These are phyloP conservation scores for Dentipellis fragilis DNA, from an alignment of 768 basidiomycete genomes.

Conservation along the genomic window DNA sequence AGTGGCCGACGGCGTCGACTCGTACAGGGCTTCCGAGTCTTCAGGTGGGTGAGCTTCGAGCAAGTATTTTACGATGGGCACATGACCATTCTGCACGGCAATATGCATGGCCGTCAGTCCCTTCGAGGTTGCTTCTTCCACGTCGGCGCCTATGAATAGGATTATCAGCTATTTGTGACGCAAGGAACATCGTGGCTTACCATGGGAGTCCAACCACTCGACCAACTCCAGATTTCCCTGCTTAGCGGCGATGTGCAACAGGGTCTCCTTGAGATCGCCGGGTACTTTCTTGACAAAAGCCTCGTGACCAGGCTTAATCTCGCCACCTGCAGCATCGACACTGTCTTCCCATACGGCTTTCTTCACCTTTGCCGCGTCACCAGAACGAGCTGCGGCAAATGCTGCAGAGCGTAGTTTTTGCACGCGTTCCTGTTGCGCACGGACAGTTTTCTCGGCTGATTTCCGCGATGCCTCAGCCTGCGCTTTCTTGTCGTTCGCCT, in stretches of 20 bases:
- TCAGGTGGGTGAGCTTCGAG: constrained; percentile 49
- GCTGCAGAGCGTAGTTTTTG: constrained; percentile 51
- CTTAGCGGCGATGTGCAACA: constrained; percentile 56
- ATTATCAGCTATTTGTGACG: constrained; percentile 7
- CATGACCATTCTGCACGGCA: constrained; percentile 43
- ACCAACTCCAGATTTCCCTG: constrained; percentile 49
- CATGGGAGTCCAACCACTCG: constrained; percentile 63
- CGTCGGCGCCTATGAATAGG: constrained; percentile 48
- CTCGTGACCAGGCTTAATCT: constrained; percentile 47
- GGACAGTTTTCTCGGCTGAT: constrained; percentile 39
- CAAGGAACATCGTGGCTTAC: constrained; percentile 29
- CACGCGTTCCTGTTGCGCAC: constrained; percentile 33
- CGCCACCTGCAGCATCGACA: constrained; percentile 66
- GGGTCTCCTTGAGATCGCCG: constrained; percentile 52
- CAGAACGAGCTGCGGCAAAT: constrained; percentile 55
- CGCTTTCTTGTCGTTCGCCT: constrained; percentile 44
- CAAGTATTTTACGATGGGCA: constrained; percentile 48
- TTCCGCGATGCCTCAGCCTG: constrained; percentile 40
- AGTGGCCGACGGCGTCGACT: constrained; percentile 28
- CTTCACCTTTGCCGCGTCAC: constrained; percentile 37
- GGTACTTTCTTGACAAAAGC: constrained; percentile 36
- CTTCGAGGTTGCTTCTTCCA: constrained; percentile 54
- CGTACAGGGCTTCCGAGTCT: constrained; percentile 46
- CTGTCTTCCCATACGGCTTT: constrained; percentile 53
- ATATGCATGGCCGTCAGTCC: constrained; percentile 59